phyloP scores from a whole-genome alignment of 1,284 basidiomycete species.

The Crepidotus sp. region DNA sequence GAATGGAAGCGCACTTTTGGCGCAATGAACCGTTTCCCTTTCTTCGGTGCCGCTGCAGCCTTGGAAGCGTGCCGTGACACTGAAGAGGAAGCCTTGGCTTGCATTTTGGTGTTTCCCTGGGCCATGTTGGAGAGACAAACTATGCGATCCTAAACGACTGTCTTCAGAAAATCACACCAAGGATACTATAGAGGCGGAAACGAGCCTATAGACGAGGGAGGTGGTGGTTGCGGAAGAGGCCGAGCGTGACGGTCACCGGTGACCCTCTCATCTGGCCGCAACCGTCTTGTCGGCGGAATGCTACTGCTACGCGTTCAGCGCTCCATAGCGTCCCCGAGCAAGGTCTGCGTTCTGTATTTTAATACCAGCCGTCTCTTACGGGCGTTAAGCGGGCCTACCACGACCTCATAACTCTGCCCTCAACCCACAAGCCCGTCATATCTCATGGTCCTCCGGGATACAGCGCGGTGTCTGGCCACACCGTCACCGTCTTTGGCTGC shows the following conservation, averaged over 20 bases:
- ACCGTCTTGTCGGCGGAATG: constrained; percentile 3
- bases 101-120: constrained; percentile 63
- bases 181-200: too few relatives aligned
- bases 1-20: constrained; percentile 39
- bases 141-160: too few relatives aligned
- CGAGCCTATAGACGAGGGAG: too few relatives aligned
- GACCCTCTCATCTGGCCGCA: neutral
- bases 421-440: constrained; percentile 53
- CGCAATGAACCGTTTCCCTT: constrained; percentile 59
- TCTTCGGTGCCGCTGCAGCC: constrained; percentile 59
- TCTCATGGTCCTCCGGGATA: constrained; percentile 76
- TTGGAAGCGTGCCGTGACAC: constrained; percentile 50
- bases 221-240: too few relatives aligned
- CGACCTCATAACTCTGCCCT: constrained; percentile 56
- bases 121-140: constrained; percentile 34
- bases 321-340: constrained; percentile 32
- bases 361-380: neutral
- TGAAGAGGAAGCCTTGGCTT: constrained; percentile 43
- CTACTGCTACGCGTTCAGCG: constrained; percentile 41
- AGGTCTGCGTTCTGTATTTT: constrained; percentile 27
- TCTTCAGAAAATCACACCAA: too few relatives aligned
- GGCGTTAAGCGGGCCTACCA: constrained; percentile 56
- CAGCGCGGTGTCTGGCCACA: constrained; percentile 81
- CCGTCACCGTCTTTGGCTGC: constrained; percentile 94
- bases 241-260: constrained; percentile 5